Evolutionary conservation across 2,329 filamentous ascomycete species (phyloP).

Genomic region (Hymenoscyphus linearis): DNA sequence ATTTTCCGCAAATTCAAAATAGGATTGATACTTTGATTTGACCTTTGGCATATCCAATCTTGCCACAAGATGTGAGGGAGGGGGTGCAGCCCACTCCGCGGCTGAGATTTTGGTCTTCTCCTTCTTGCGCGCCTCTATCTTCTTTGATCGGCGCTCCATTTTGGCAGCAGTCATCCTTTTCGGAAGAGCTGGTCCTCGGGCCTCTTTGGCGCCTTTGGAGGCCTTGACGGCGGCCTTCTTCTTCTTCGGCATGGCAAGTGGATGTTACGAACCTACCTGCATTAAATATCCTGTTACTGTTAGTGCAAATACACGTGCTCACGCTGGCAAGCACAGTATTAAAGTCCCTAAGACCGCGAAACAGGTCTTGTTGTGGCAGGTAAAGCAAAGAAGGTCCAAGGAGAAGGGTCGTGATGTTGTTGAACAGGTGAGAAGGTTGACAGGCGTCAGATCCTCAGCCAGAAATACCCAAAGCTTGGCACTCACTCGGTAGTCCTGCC

Average conservation of each 20-base stretch:
- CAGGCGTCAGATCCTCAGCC: constrained; percentile 2
- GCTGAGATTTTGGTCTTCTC: constrained; percentile 26
- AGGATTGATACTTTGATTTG: constrained; percentile 52
- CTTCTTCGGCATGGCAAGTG: constrained; percentile 10
- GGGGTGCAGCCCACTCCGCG: constrained; percentile 26
- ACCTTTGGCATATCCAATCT: constrained; percentile 29
- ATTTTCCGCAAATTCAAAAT: constrained; percentile 61
- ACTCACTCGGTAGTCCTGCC: background rate
- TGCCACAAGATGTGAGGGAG: constrained; percentile 29
- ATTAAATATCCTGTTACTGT: constrained; percentile 10
- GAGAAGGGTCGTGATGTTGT: background rate
- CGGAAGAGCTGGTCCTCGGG: background rate
- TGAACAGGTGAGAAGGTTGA: background rate
- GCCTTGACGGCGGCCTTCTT: constrained; percentile 1
- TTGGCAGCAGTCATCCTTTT: constrained; percentile 15
- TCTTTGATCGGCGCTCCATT: constrained; percentile 24
- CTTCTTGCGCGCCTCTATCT: constrained; percentile 25
- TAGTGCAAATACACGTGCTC: constrained; percentile 21
- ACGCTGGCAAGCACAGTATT: constrained; percentile 15
- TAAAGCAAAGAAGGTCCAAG: constrained; percentile 8
- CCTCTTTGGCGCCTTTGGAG: constrained; percentile 10
- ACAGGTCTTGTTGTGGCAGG: constrained; percentile 4
- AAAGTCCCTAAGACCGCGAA: constrained; percentile 8
- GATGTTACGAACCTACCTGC: constrained; percentile 16
- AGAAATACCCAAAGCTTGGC: background rate